Base-by-base conservation (phyloP, 495 filamentous ascomycete genomes). In the Xylaria curta region DNA sequence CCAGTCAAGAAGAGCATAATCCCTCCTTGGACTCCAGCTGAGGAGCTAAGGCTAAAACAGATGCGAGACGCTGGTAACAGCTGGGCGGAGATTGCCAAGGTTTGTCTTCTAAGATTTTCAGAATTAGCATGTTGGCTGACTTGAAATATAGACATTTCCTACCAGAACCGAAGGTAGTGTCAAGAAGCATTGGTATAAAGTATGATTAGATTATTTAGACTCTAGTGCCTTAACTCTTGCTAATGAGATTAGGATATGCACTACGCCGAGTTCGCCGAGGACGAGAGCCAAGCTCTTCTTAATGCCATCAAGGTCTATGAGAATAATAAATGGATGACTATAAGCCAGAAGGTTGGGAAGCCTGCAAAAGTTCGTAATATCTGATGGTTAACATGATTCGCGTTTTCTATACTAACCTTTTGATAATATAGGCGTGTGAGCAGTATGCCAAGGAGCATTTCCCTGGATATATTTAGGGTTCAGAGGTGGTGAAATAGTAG, bases 101-200 rank as follows among this genome's bases (percentile, higher is more conserved):
- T 95, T 49, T 73, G 79, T 72, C 12, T 3, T 12, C 36, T 8
- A 44, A 54, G 17, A n/a, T 4, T 26, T 60, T 46, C 26, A 3
- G 13, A 4, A 31, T 33, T 10, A 58, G 44, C 15, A 13, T 21
- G 4, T n/a, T 77, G 12, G 72, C 82, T 84, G 66, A 83, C 74
- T 62, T 65, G 76, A 49, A 33, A 7, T 51, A 51, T 46, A 97
- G 93, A 94, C 92, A 13, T 99, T 99, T 81, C 96, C 96, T 19
- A 89, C 88, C 21, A 87, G 96, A 73, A 99, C 96, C 31, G 96
- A 99, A 81, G 96, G 96, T 21, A 97, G 94, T 77, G 96, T 99
- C 13, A 99, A 99, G 87, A 99, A 99, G 84, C 96, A 99, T 81
- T 99, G 96, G 96, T 99, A 99, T 80, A 99, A 99, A 88, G 94